These are phyloP conservation scores for Chimonanthus salicifolius DNA, from an alignment of 164 flowering plant species.

Conservation along the genomic window DNA sequence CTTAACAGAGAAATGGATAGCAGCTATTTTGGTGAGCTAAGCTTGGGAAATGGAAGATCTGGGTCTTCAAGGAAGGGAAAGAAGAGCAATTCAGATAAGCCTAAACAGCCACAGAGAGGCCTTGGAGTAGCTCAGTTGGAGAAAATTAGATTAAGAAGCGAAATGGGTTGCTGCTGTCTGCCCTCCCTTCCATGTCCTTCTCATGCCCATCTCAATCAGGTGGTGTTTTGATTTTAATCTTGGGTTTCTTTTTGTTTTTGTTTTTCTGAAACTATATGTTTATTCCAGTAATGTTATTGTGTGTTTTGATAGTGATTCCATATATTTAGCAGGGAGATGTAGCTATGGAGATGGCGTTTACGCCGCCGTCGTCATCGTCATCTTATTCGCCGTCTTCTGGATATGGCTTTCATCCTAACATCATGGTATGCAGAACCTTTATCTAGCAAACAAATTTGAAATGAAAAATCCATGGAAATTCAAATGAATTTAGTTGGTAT, in stretches of 20 bases:
- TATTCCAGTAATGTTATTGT: too few species aligned
- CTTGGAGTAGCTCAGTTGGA: constrained; percentile 96
- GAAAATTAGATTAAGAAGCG: constrained; percentile 74
- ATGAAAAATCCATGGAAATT: neutral
- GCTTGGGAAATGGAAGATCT: constrained; percentile 40
- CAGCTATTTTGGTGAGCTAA: constrained; percentile 55
- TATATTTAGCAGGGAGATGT: neutral
- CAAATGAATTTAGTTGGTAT: neutral
- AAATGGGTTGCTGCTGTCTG: constrained; percentile 36
- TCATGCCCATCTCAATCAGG: constrained; percentile 33
- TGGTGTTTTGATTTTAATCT: neutral
- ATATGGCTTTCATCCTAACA: constrained; percentile 1
- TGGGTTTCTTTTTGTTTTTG: neutral
- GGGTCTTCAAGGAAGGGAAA: constrained; percentile 65
- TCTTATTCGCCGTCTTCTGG: neutral
- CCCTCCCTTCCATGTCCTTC: constrained; percentile 25
- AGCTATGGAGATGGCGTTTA: constrained; percentile 7
- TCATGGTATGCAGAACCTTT: neutral
- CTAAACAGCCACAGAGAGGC: constrained; percentile 93
- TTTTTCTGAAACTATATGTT: neutral
- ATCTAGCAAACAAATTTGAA: neutral
- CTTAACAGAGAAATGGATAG: constrained; percentile 39
- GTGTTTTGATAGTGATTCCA: too few species aligned
- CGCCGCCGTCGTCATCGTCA: neutral
- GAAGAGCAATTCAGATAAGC: constrained; percentile 64